These are phyloP conservation scores for Galerina marginata DNA, from an alignment of 768 basidiomycete species.

Conservation along the genomic window DNA sequence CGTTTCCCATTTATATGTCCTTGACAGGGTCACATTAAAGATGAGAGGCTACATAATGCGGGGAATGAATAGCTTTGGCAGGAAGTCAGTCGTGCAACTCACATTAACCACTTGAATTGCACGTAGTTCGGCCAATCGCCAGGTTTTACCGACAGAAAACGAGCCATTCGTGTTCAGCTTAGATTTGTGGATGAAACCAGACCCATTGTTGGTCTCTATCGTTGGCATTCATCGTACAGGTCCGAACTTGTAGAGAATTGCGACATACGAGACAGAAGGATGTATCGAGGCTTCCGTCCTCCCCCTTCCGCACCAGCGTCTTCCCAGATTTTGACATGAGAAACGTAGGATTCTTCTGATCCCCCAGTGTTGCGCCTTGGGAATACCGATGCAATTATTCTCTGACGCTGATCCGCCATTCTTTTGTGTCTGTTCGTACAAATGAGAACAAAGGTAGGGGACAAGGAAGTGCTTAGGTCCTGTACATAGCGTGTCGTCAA, in stretches of 20 bases:
- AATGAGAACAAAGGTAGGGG: constrained; percentile 16
- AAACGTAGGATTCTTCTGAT: constrained; percentile 80
- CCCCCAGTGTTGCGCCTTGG: constrained; percentile 68
- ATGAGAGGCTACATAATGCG: constrained; percentile 51
- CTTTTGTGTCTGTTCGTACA: not conserved
- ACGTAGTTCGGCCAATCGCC: constrained; percentile 84
- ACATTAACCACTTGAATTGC: constrained; percentile 80
- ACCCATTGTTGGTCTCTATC: constrained; percentile 63
- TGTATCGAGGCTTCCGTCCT: constrained; percentile 85
- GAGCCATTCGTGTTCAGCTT: constrained; percentile 94
- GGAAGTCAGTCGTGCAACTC: constrained; percentile 33
- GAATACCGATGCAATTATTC: constrained; percentile 87
- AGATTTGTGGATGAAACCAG: constrained; percentile 90
- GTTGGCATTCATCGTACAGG: constrained; percentile 13
- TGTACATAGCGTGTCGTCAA: constrained; percentile 3
- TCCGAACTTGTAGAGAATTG: constrained; percentile 7
- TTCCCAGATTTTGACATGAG: constrained; percentile 94
- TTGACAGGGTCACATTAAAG: constrained; percentile 86
- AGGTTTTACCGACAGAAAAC: constrained; percentile 97
- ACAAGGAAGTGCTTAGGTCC: not conserved
- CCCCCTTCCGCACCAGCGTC: constrained; percentile 72
- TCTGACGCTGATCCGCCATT: constrained; percentile 61
- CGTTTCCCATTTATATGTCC: constrained; percentile 90
- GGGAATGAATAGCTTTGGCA: constrained; percentile 13
- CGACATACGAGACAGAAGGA: constrained; percentile 86